A percentile compares a stretch with the other conserved stretches of the same genome.
Conservation (phyloP, 441 rosid genomes). For the Capsella rubella region DNA sequence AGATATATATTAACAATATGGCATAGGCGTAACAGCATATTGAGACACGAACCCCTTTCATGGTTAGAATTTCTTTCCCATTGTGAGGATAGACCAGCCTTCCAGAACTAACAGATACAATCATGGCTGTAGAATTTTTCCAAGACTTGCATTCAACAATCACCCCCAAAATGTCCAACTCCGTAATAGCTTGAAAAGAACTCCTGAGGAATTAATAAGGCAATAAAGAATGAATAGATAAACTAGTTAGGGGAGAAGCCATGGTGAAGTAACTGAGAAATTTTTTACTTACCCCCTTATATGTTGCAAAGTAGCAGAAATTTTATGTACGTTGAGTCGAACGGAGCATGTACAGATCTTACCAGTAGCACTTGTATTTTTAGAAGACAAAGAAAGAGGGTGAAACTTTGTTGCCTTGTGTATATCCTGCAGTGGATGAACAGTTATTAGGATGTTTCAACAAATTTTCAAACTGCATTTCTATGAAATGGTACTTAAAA, state of each 20-base stretch:
- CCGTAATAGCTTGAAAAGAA: conserved; percentile 58
- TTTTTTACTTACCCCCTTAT: conserved; percentile 51
- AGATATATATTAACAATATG: conserved; percentile 17
- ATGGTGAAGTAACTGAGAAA: conserved; percentile 12
- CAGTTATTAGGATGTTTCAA: conserved; percentile 33
- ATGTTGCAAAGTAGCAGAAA: conserved; percentile 64
- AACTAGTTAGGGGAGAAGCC: conserved; percentile 10
- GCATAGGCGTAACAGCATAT: conserved; percentile 27
- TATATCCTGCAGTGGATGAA: conserved; percentile 70
- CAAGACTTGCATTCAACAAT: conserved; percentile 71
- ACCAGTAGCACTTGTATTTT: conserved; percentile 53
- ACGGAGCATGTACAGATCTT: conserved; percentile 63
- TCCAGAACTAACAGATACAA: conserved; percentile 56
- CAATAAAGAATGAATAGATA: conserved; percentile 25
- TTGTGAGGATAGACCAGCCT: conserved; percentile 62
- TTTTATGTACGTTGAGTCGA: conserved; percentile 57
- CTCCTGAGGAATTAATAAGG: conserved; percentile 53
- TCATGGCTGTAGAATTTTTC: conserved; percentile 63
- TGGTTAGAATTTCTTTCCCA: conserved; percentile 63
- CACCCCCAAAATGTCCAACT: conserved; percentile 59
- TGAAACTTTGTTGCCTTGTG: conserved; percentile 91
- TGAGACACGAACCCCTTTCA: conserved; percentile 61
- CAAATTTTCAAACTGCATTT: conserved; percentile 26
- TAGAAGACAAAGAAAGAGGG: conserved; percentile 56
- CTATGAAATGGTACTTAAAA: conserved; percentile 33